Evolutionary conservation across 257 asterid species (phyloP).

Genomic region (Cruciata laevipes): DNA sequence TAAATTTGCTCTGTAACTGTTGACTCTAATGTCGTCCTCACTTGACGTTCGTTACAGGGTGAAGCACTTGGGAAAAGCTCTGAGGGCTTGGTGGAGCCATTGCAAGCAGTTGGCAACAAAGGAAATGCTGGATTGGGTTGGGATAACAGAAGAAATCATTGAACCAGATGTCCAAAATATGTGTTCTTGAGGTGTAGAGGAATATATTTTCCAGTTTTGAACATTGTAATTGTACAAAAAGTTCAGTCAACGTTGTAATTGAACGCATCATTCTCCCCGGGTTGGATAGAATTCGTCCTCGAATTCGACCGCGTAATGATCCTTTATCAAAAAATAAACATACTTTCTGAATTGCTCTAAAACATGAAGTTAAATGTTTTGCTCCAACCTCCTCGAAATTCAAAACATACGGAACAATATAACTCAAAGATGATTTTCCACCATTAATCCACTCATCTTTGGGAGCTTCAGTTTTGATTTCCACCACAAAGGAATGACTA

Average conservation of each 20-base stretch:
- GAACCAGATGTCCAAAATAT: not conserved
- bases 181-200: not conserved
- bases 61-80: conserved; percentile 65
- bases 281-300: too few relatives aligned
- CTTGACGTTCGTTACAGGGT: conserved; percentile 38
- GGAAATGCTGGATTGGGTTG: conserved; percentile 94
- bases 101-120: conserved; percentile 68
- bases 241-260: not conserved
- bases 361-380: too few relatives aligned
- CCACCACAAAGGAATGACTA: too few relatives aligned
- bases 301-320: too few relatives aligned
- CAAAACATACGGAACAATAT: too few relatives aligned
- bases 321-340: too few relatives aligned
- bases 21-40: not conserved
- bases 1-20: not conserved
- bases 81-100: conserved; percentile 72
- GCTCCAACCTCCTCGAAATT: too few relatives aligned
- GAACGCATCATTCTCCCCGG: too few relatives aligned
- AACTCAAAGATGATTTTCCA: too few relatives aligned
- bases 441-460: too few relatives aligned
- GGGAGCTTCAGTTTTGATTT: too few relatives aligned
- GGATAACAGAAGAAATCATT: conserved; percentile 45
- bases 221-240: not conserved
- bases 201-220: not conserved
- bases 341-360: too few relatives aligned